Evolutionary conservation across 257 asterid genomes (phyloP), one percentile per base, ranked within the genome.

Genomic region (Echium plantagineum): DNA sequence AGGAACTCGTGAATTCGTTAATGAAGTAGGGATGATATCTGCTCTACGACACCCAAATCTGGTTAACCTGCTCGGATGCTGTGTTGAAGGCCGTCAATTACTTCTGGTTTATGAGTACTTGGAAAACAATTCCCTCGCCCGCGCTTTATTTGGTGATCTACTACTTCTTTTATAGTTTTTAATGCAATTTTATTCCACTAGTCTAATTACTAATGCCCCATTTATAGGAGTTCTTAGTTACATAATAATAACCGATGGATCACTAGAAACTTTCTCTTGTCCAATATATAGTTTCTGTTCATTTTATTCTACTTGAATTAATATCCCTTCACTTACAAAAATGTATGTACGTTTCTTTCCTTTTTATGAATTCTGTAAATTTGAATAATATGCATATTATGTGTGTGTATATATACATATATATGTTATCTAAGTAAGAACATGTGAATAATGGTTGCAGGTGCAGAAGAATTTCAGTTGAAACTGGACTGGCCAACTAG

Each of bases 401-500:
- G n/a, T n/a, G n/a, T n/a, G n/a, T n/a, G n/a, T n/a, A n/a, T n/a
- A n/a, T n/a, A n/a, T n/a, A n/a, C n/a, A 6, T 3, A 28, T 28
- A 28, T 28, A 28, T 28, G 5, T 28, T 28, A 28, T 28, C 5
- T 28, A 28, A 28, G 32, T 28, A 28, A 3, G 7, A 28, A 28
- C 32, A 28, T 28, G 5, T 28, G 32, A 28, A 3, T 6, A 28
- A 28, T 28, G 32, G 6, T 28, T 28, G 32, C 32, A 28, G 56
- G 56, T n/a, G 24, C 56, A 52, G 75, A 75, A 64, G 83, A 75
- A 56, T 58, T 52, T 22, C 82, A 53, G 59, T 55, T 80, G 63
- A 71, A 77, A 60, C 19, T 81, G 65, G 78, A 71, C 56, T 80
- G 82, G 88, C 59, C 66, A 49, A 74, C 71, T 3, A 78, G 87